These are phyloP conservation scores for Trichoderma asperelloides DNA, from an alignment of 495 filamentous ascomycete genomes.

Conservation along the genomic window DNA sequence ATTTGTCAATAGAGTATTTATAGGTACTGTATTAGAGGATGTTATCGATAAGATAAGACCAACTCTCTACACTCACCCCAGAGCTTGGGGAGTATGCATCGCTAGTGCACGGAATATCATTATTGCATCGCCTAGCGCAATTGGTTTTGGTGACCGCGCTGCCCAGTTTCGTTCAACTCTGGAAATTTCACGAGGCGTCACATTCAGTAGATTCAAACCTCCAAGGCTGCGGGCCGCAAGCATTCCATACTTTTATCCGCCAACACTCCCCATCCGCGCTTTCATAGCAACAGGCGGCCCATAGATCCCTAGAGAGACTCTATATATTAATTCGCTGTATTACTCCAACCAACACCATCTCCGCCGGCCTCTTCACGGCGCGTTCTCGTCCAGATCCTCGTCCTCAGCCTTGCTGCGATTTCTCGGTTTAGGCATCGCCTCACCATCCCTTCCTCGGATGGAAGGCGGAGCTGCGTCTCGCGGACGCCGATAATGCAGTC, in stretches of 20 bases:
- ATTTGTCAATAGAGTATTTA: too few species aligned
- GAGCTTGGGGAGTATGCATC: not conserved
- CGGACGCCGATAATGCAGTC: slow-evolving; percentile 27
- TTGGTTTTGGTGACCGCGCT: slow-evolving; percentile 11
- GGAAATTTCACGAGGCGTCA: slow-evolving; percentile 3
- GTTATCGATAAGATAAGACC: slow-evolving; percentile 1
- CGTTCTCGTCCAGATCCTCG: not conserved
- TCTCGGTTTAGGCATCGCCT: not conserved
- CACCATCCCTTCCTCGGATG: slow-evolving; percentile 5
- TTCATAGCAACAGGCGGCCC: not conserved
- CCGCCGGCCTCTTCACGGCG: not conserved
- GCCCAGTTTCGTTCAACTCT: slow-evolving; percentile 10
- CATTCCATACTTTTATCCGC: not conserved
- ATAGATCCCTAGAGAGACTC: too few species aligned
- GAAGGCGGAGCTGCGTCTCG: slow-evolving; percentile 12
- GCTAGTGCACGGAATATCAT: slow-evolving; percentile 6
- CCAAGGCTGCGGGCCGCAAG: slow-evolving; percentile 3
- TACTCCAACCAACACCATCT: not conserved
- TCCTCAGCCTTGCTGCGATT: not conserved
- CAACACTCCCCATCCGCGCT: not conserved
- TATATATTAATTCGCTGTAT: not conserved
- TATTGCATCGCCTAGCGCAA: slow-evolving; percentile 12
- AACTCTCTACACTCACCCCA: not conserved
- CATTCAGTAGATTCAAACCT: not conserved
- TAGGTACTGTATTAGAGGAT: too few species aligned